Evolutionary conservation across 352 stramenopile species (phyloP).

Genomic region (Globisporangium nunn): DNA sequence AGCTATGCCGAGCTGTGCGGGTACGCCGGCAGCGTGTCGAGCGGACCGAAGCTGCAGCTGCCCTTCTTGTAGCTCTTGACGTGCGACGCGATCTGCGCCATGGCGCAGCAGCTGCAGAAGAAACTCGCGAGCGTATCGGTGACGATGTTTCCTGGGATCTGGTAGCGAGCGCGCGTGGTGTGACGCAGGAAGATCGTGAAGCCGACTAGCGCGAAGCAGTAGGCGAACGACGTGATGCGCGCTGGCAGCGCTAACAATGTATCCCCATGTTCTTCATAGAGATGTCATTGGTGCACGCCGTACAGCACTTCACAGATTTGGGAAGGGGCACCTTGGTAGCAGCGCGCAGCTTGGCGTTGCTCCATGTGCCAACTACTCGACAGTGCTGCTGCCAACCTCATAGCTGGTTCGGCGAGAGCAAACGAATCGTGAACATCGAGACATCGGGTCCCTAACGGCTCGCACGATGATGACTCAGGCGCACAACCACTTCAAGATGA

Average conservation of each 20-base stretch:
- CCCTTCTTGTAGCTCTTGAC: constrained; percentile 21
- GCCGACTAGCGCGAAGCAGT: not conserved
- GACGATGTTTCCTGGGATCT: constrained; percentile 12
- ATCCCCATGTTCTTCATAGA: too few species aligned
- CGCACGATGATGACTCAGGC: too few species aligned
- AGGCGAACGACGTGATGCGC: not conserved
- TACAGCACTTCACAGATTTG: too few species aligned
- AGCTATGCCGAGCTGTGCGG: not conserved
- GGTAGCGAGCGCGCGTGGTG: constrained; percentile 2
- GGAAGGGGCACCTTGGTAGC: too few species aligned
- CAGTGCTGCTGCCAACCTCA: too few species aligned
- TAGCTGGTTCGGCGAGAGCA: too few species aligned
- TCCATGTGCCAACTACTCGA: too few species aligned
- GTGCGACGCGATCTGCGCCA: constrained; percentile 21
- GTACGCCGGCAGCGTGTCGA: constrained; percentile 12
- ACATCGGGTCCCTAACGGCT: too few species aligned
- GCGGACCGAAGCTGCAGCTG: constrained; percentile 14
- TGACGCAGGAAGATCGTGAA: constrained; percentile 4
- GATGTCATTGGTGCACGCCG: too few species aligned
- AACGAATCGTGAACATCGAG: too few species aligned
- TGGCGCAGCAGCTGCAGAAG: constrained; percentile 18
- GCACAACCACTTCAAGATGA: too few species aligned
- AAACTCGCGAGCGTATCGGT: constrained; percentile 10
- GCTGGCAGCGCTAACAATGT: not conserved
- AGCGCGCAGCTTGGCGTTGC: too few species aligned